Evolutionary conservation across 1,284 basidiomycete genomes (phyloP), one percentile per base, ranked within the genome.

Genomic region (Butyriboletus regius): DNA sequence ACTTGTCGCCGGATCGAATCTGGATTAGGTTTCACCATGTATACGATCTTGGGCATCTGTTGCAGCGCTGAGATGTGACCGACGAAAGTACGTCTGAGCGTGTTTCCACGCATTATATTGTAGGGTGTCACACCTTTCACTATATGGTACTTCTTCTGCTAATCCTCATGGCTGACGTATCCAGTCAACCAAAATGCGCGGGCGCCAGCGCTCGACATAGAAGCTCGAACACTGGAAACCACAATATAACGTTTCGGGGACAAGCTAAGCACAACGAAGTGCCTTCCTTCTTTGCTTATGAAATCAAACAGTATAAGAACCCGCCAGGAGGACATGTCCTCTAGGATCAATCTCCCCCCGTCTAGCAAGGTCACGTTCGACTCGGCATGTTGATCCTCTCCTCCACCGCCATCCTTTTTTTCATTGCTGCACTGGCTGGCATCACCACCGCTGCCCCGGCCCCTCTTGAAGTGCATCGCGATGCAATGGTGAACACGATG

Each of bases 301-400:
- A 32, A 14, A 22, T 20, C 28, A 15, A 28, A 22, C 2, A 34
- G 26, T 51, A 58, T 60, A 60, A 55, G 57, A 24, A n/a, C 10
- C 20, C 14, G 8, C 13, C 14, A 8, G n/a, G 34, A 33, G 8
- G n/a, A 42, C 31, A 18, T 8, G 34, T 14, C 29, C 17, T 28
- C 2, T 20, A 37, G 26, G 5, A 35, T 20, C 36, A 35, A 14
- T 37, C 39, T 12, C 29, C 18, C 12, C 40, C n/a, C 6, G 12
- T 14, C 40, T 10, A 38, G 35, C 5, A 24, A 34, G 20, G 4
- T 37, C 26, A 24, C 34, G 10, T 26, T 31, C 3, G 10, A 10
- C 18, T 18, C 18, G 8, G 7, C 45, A 58, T 58, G 48, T 22
- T 52, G 14, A 24, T 56, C 20, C n/a, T 46, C 8, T 43, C 35